Percentiles rank a stretch among this genome's conserved stretches.
phyloP scores from a whole-genome alignment of 495 filamentous ascomycete genomes.

The Podospora anserina region DNA sequence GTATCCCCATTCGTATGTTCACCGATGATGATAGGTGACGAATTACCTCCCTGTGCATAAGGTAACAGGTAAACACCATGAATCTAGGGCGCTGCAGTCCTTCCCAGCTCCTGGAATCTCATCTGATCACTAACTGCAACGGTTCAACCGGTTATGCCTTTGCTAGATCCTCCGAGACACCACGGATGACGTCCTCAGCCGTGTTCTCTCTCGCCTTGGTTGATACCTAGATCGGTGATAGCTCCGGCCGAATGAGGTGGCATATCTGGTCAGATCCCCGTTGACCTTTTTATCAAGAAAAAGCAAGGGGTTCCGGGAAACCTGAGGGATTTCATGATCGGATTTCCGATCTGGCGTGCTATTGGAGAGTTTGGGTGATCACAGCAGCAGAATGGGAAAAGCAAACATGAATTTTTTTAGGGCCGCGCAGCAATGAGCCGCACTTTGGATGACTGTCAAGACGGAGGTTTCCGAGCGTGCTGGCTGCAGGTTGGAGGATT shows the following conservation, averaged over 20 bases:
- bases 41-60: not conserved
- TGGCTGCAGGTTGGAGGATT: not conserved
- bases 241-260: too few species aligned
- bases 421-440: not conserved
- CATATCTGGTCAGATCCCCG: not conserved
- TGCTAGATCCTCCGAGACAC: not conserved
- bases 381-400: not conserved
- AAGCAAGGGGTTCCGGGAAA: not conserved
- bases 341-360: not conserved
- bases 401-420: not conserved
- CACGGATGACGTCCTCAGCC: not conserved
- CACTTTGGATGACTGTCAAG: not conserved
- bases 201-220: not conserved
- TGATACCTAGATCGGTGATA: not conserved
- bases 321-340: not conserved
- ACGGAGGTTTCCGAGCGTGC: not conserved
- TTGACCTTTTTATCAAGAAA: not conserved
- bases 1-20: not conserved
- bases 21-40: not conserved
- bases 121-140: not conserved
- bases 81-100: not conserved
- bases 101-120: not conserved
- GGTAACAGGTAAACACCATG: not conserved
- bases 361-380: not conserved
- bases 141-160: not conserved